phyloP scores from a whole-genome alignment of 2,329 filamentous ascomycete genomes.

The Cordyceps cateniannulata region DNA sequence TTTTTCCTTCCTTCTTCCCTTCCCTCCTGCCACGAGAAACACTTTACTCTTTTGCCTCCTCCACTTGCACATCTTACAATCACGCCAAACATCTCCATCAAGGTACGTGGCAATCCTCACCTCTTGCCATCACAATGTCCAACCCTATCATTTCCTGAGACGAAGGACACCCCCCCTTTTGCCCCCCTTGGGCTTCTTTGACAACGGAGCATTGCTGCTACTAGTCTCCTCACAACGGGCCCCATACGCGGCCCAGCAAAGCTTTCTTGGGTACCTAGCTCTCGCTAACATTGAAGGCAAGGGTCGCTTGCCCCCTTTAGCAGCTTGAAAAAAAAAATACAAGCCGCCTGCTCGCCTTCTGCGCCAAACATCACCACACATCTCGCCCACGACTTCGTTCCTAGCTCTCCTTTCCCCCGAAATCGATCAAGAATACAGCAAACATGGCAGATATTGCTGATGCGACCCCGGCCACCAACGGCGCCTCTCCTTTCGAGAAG shows the following conservation, averaged over 20 bases:
- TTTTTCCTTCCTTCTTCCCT: not conserved
- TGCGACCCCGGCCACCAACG: conserved; percentile 36
- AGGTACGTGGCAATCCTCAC: not conserved
- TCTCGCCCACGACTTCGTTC: not conserved
- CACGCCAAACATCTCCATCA: conserved; percentile 1
- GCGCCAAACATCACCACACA: conserved; percentile 9
- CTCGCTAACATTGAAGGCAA: conserved; percentile 9
- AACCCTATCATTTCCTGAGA: not conserved
- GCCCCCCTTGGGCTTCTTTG: not conserved
- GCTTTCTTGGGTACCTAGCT: conserved; percentile 9
- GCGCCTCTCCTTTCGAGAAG: conserved; percentile 39
- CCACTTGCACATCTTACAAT: not conserved
- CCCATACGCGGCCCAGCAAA: not conserved
- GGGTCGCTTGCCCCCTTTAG: conserved; percentile 12
- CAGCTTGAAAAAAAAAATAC: conserved; percentile 7
- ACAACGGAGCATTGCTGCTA: not conserved
- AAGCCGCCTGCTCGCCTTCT: not conserved
- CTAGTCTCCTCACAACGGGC: not conserved
- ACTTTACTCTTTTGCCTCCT: conserved; percentile 4
- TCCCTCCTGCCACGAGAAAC: conserved; percentile 2
- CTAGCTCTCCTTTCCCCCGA: not conserved
- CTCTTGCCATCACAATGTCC: not conserved
- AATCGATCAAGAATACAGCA: conserved; percentile 8
- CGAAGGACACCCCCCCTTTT: not conserved
- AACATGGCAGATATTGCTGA: conserved; percentile 38